Base-by-base conservation (phyloP, 352 stramenopile genomes). In the Ophiocytium majus region DNA sequence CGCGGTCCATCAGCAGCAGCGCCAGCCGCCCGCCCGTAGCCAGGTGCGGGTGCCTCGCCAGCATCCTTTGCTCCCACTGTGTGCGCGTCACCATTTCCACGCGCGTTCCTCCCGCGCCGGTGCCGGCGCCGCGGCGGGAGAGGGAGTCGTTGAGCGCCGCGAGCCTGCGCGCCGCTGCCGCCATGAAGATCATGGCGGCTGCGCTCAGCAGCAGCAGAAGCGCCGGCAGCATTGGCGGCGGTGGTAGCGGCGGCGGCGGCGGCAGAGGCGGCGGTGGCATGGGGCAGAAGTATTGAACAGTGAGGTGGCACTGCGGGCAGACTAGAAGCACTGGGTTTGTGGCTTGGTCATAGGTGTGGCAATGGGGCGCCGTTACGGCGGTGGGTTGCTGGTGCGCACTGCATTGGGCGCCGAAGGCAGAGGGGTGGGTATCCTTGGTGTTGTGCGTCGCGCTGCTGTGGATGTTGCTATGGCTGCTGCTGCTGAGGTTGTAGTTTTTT, bases 1-100 rank as follows among this genome's bases (percentile, higher is more conserved):
- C 85, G 36, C 85, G 82, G 76, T 88, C 85, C 5, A 82, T 78
- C 31, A 88, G 50, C 19, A 88, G 64, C 9, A 88, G 76, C n/a
- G 81, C 35, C 14, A 88, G 80, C 5, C 85, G 49, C 0, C 80
- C 85, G n/a, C 80, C 81, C 5, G 1, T 50, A 14, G 31, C 36
- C 10, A 81, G 75, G 10, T 36, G 75, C 23, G 85, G 85, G 71
- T 88, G 74, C 37, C 76, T n/a, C 28, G 75, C 81, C 37, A 81
- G 80, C 82, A 88, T 33, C 32, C 80, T 82, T 37, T 66, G 71
- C 75, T 85, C 85, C 28, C 81, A 49, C n/a, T 50, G 37, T 32
- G 63, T 80, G 23, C 75, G 85, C 37, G 85, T 36, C 28, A 88
- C 75, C 32, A 36, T 81, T 9, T 28, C 75, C 10, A 28, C 75